Conservation (phyloP, 345 rosid species). For the Noccaea bulbosa region DNA sequence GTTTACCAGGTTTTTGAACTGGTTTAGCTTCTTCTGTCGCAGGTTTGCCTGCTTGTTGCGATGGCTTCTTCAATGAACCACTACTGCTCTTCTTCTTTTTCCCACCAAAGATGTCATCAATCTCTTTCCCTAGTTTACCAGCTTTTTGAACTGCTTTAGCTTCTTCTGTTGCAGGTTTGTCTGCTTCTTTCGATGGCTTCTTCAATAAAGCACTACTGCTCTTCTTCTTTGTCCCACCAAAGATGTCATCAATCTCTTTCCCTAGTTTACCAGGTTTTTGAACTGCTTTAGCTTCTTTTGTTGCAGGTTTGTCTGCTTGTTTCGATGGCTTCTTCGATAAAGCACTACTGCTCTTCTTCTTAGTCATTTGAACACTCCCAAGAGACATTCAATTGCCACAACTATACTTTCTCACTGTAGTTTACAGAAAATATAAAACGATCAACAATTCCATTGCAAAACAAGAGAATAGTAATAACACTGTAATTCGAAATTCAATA, state of each 20-base stretch:
- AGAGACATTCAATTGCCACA: constrained; percentile 11
- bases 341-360: constrained; percentile 27
- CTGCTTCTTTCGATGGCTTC: too few relatives aligned
- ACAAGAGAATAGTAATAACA: not conserved
- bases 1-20: constrained; percentile 35
- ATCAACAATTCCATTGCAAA: constrained; percentile 10
- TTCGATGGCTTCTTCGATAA: constrained; percentile 1
- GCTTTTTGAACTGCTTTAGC: too few relatives aligned
- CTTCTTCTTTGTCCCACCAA: too few relatives aligned
- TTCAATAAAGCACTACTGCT: too few relatives aligned
- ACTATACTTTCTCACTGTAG: constrained; percentile 6
- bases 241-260: too few relatives aligned
- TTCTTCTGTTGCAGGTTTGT: too few relatives aligned
- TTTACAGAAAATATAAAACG: not conserved
- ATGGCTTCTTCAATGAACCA: not conserved
- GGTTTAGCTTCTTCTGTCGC: constrained; percentile 5
- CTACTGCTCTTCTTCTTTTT: constrained; percentile 13
- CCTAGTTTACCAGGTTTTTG: too few relatives aligned
- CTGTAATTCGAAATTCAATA: not conserved
- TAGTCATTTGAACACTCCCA: constrained; percentile 39
- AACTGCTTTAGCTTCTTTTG: constrained; percentile 26
- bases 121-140: too few relatives aligned
- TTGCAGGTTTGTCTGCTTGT: not conserved
- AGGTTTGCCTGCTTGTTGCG: constrained; percentile 6
- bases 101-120: too few relatives aligned